Evolutionary conservation across 2,329 filamentous ascomycete genomes (phyloP).

Genomic region (Cytospora schulzeri): DNA sequence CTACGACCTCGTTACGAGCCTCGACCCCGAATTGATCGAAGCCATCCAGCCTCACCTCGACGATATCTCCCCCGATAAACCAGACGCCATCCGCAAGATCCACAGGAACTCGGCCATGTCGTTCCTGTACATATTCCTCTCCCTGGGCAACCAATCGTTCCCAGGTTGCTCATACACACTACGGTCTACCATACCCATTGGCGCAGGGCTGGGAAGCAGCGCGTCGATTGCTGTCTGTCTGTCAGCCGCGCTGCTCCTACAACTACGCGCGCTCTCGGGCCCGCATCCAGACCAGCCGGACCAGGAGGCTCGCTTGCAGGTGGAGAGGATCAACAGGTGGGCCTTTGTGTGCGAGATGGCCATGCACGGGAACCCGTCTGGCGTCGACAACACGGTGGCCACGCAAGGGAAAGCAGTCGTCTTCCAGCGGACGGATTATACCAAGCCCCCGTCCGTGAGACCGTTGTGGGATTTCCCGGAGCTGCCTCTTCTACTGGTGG

Average conservation of each 20-base stretch:
- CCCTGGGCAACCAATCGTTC: constrained; percentile 76
- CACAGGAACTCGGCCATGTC: constrained; percentile 79
- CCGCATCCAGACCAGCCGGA: constrained; percentile 89
- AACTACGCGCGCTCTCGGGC: constrained; percentile 84
- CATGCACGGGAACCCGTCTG: constrained; percentile 95
- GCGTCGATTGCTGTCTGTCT: constrained; percentile 93
- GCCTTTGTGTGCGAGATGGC: constrained; percentile 96
- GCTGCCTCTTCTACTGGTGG: constrained; percentile 83
- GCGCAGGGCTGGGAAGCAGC: constrained; percentile 87
- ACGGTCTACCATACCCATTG: constrained; percentile 90
- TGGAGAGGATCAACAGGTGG: constrained; percentile 97
- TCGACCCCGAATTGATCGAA: constrained; percentile 80
- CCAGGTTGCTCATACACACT: constrained; percentile 86
- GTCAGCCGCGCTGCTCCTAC: constrained; percentile 79
- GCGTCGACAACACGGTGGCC: constrained; percentile 94
- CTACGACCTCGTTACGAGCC: constrained; percentile 81
- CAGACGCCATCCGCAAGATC: constrained; percentile 77
- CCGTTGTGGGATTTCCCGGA: constrained; percentile 88
- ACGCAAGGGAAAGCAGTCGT: constrained; percentile 93
- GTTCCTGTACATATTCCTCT: constrained; percentile 92
- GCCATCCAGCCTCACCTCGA: constrained; percentile 80
- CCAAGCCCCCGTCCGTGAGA: constrained; percentile 73
- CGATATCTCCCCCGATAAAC: constrained; percentile 65
- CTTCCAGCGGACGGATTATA: constrained; percentile 80
- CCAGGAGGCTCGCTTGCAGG: constrained; percentile 83